These are phyloP conservation scores for Saprolegnia parasitica DNA, from an alignment of 352 stramenopile species.

Conservation along the genomic window DNA sequence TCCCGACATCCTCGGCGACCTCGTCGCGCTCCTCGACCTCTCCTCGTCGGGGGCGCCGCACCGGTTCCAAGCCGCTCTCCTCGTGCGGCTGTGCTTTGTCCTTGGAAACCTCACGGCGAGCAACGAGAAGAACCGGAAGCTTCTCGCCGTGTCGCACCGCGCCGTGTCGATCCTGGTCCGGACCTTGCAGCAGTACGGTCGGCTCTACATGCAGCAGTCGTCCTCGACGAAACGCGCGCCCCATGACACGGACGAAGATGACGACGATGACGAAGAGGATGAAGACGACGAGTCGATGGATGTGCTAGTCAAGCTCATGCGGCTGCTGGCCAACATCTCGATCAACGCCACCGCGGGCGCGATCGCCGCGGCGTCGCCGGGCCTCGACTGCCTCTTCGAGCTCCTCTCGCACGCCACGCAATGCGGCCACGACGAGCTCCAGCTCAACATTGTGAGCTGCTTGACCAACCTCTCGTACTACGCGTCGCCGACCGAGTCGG, in stretches of 20 bases:
- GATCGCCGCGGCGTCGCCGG: constrained; percentile 37
- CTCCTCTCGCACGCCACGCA: constrained; percentile 40
- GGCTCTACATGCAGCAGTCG: constrained; percentile 33
- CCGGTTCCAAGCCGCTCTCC: constrained; percentile 47
- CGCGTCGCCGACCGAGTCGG: constrained; percentile 23
- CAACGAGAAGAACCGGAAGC: constrained; percentile 68
- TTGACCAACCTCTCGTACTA: constrained; percentile 88
- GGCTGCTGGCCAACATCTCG: constrained; percentile 71
- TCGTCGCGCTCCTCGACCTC: constrained; percentile 48
- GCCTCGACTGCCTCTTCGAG: constrained; percentile 40
- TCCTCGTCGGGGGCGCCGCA: constrained; percentile 37
- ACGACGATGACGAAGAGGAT: constrained; percentile 19
- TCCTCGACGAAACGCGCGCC: neutral
- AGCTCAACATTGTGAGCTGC: constrained; percentile 83
- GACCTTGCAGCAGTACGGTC: constrained; percentile 42
- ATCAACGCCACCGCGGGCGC: constrained; percentile 68
- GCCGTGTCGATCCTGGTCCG: constrained; percentile 41
- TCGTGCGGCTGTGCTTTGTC: constrained; percentile 76
- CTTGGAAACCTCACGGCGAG: constrained; percentile 83
- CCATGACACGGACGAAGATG: constrained; percentile 5
- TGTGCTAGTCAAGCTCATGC: constrained; percentile 77
- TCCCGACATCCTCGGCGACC: constrained; percentile 37
- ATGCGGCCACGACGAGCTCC: constrained; percentile 65
- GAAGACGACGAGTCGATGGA: constrained; percentile 39
- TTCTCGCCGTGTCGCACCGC: constrained; percentile 37